Evolutionary conservation across 495 filamentous ascomycete species (phyloP).

Genomic region (Annulohypoxylon maeteangense): DNA sequence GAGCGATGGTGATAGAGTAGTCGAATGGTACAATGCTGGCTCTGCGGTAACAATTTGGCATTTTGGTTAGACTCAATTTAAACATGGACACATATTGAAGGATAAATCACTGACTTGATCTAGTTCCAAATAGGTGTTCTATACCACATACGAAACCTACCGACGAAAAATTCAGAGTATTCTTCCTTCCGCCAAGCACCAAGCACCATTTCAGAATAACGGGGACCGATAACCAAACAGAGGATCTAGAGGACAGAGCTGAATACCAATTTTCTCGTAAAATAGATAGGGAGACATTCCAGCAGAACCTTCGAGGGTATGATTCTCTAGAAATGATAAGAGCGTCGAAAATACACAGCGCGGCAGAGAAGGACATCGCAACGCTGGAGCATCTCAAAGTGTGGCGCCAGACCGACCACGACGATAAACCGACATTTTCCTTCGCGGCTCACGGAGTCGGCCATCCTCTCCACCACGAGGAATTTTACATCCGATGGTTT

Average conservation of each 20-base stretch:
- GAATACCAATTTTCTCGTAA: constrained; percentile 36
- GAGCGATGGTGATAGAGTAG: background rate
- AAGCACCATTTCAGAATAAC: constrained; percentile 33
- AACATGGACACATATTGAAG: background rate
- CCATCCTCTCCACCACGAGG: constrained; percentile 22
- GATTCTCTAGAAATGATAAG: constrained; percentile 30
- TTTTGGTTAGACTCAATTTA: constrained; percentile 6
- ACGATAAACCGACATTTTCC: constrained; percentile 38
- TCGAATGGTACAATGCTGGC: constrained; percentile 25
- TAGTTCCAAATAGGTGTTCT: constrained; percentile 21
- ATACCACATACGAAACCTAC: constrained; percentile 41
- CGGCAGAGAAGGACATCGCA: constrained; percentile 22
- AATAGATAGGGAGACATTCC: constrained; percentile 32
- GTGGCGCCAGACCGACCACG: constrained; percentile 28
- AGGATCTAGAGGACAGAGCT: background rate
- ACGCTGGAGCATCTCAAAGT: constrained; percentile 34
- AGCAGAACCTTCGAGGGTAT: constrained; percentile 17
- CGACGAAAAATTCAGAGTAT: constrained; percentile 14
- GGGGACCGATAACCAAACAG: background rate
- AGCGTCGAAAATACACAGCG: constrained; percentile 27
- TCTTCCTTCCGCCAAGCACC: constrained; percentile 26
- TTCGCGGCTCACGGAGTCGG: constrained; percentile 25
- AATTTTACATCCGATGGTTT: constrained; percentile 43
- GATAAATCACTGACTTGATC: background rate
- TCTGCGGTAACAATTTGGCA: constrained; percentile 14